Evolutionary conservation across 2,329 filamentous ascomycete species (phyloP).

Genomic region (Alternaria solani): DNA sequence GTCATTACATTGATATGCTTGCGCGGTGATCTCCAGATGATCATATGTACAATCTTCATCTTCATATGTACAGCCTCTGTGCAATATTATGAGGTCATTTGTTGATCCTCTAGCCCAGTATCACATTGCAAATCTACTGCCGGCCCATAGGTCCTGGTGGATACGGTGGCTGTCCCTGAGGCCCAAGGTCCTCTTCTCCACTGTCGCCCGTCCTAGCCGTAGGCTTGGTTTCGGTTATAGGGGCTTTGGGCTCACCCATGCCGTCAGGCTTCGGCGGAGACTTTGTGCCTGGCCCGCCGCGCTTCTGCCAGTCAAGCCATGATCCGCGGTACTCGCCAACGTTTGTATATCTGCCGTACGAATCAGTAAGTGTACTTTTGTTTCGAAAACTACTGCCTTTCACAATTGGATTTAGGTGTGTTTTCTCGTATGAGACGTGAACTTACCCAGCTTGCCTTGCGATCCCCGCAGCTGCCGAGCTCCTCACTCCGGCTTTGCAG

Average conservation of each 20-base stretch:
- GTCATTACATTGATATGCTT: not conserved
- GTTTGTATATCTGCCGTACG: constrained; percentile 61
- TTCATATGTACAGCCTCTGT: not conserved
- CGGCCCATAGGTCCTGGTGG: constrained; percentile 4
- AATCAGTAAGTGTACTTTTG: not conserved
- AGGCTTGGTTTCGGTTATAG: constrained; percentile 25
- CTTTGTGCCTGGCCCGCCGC: constrained; percentile 65
- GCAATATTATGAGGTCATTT: not conserved
- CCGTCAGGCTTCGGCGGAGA: constrained; percentile 27
- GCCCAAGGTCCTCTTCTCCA: constrained; percentile 27
- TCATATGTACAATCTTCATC: not conserved
- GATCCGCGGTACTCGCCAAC: constrained; percentile 78
- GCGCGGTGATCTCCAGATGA: no score
- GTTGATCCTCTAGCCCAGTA: not conserved
- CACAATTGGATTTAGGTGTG: not conserved
- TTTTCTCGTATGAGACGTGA: not conserved
- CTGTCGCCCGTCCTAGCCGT: constrained; percentile 18
- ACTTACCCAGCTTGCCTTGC: constrained; percentile 79
- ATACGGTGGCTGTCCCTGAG: constrained; percentile 12
- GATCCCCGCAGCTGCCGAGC: constrained; percentile 76
- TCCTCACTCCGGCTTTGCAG: constrained; percentile 90
- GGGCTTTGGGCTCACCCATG: constrained; percentile 26
- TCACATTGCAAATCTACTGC: not conserved
- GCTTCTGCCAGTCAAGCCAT: constrained; percentile 83
- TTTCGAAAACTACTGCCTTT: not conserved